Evolutionary conservation across 768 basidiomycete genomes (phyloP), one percentile per base, ranked within the genome.

Genomic region (Coprinopsis sp.): DNA sequence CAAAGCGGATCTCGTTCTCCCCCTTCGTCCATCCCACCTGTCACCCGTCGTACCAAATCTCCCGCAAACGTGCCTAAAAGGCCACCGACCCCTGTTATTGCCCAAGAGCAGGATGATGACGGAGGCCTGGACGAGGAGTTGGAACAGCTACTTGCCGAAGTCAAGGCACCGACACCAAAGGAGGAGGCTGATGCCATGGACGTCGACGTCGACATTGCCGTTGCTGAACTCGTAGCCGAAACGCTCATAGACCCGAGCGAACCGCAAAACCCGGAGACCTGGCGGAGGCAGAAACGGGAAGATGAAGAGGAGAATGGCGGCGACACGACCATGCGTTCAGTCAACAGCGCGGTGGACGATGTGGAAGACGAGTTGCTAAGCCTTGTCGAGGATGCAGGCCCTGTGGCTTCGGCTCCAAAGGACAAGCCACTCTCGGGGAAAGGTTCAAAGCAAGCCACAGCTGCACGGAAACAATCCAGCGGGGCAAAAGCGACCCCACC

Each of bases 321-420:
- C 27, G 28, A 28, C 6, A 6, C 22, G 5, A 23, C 16, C 38
- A 19, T 7, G 19, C n/a, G 19, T 6, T 4, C 7, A 14, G 27
- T 11, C 7, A 5, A 24, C 13, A n/a, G 11, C 13, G 24, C 14
- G 66, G 64, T 66, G 50, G 57, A 69, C 48, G 67, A 82, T 45
- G 74, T 81, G 19, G 82, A 84, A 48, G 77, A 84, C 52, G 86
- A 87, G 63, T 63, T 87, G 39, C 70, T 87, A 47, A 84, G 83
- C 54, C 67, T 88, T 21, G 67, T 88, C 24, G 85, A 84, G 55
- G 83, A 80, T 53, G 64, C 58, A 22, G 63, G 60, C 23, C 52
- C 60, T 10, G 38, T 8, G 6, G 10, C 38, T n/a, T n/a, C n/a
- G n/a, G n/a, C n/a, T n/a, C n/a, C n/a, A n/a, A n/a, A n/a, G n/a